phyloP scores from a whole-genome alignment of 1,284 basidiomycete genomes.

The Hypsizygus ulmarius region DNA sequence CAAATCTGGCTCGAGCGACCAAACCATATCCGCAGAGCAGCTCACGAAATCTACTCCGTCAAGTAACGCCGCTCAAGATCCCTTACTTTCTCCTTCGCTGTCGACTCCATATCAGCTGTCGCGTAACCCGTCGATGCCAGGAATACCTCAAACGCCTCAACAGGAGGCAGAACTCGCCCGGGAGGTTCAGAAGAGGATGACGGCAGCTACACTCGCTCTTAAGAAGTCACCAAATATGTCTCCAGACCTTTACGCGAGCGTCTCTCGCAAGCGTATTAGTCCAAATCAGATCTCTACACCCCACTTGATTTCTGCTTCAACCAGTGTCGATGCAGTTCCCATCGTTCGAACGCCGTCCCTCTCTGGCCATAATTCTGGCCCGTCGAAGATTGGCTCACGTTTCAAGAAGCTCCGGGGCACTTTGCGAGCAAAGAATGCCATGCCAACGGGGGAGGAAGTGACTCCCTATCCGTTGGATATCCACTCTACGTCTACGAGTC shows the following conservation, averaged over 20 bases:
- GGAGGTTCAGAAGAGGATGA: slow-evolving; percentile 67
- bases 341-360: slow-evolving; percentile 45
- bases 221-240: slow-evolving; percentile 52
- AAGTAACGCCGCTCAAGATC: slow-evolving; percentile 13
- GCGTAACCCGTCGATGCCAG: slow-evolving; percentile 39
- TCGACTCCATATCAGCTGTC: slow-evolving; percentile 31
- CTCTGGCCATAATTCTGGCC: slow-evolving; percentile 31
- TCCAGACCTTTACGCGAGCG: slow-evolving; percentile 37
- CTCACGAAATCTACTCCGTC: slow-evolving; percentile 5
- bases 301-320: slow-evolving; percentile 67
- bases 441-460: slow-evolving; percentile 51
- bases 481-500: slow-evolving; percentile 34
- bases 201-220: slow-evolving; percentile 68
- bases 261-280: slow-evolving; percentile 60
- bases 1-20: slow-evolving; percentile 15
- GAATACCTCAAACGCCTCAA: slow-evolving; percentile 38
- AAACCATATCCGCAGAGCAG: slow-evolving; percentile 9
- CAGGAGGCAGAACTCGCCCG: slow-evolving; percentile 53
- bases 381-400: slow-evolving; percentile 57
- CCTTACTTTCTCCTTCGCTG: slow-evolving; percentile 18
- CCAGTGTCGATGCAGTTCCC: slow-evolving; percentile 73
- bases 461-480: slow-evolving; percentile 43
- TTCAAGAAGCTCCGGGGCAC: slow-evolving; percentile 71
- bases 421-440: slow-evolving; percentile 55
- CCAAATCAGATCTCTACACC: slow-evolving; percentile 74